Evolutionary conservation across 2,329 filamentous ascomycete species (phyloP), one percentile per base, ranked within the genome.

Genomic region (Cladosporium oxysporum): DNA sequence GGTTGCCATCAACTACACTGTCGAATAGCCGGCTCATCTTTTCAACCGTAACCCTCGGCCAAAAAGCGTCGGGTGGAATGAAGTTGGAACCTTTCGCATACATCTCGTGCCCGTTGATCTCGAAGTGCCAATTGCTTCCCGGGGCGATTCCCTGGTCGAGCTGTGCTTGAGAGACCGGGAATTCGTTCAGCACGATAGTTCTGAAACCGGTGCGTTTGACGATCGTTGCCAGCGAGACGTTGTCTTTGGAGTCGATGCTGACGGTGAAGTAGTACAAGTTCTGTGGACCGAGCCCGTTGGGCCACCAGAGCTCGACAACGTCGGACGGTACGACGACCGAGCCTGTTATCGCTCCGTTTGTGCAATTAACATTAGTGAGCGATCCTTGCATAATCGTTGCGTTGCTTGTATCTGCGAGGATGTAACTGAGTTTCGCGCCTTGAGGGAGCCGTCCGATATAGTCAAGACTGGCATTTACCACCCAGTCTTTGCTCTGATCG

Each of bases 71-170:
- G 0, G 85, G 85, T 0, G 87, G 86, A 59, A 89, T 87, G 68
- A 89, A 84, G 69, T 89, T 88, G 21, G 84, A 87, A 4, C 86
- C 87, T 71, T 88, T 88, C 2, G 85, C 86, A 69, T 88, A 90
- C 69, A 90, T 87, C 14, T 86, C 83, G 58, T 85, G 82, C 0
- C 87, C 87, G 66, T 90, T 90, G 66, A 90, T 81, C 72, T 89
- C 86, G 68, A 90, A 89, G 71, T 89, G 85, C 86, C 86, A 87
- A 73, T 86, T 85, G 52, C 83, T 83, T 8, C 84, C 85, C 0
- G 82, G 81, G n/a, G 83, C 81, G 67, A 88, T 83, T 1, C 87
- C 85, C 66, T 80, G 77, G 1, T 80, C 78, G 0, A 86, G 72
- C 67, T 89, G 85, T 1, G 79, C 79, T 0, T 84, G 79, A 0